These are phyloP conservation scores for Coemansia sp. DNA, from an alignment of 192 early-diverging fungal species.

Conservation along the genomic window DNA sequence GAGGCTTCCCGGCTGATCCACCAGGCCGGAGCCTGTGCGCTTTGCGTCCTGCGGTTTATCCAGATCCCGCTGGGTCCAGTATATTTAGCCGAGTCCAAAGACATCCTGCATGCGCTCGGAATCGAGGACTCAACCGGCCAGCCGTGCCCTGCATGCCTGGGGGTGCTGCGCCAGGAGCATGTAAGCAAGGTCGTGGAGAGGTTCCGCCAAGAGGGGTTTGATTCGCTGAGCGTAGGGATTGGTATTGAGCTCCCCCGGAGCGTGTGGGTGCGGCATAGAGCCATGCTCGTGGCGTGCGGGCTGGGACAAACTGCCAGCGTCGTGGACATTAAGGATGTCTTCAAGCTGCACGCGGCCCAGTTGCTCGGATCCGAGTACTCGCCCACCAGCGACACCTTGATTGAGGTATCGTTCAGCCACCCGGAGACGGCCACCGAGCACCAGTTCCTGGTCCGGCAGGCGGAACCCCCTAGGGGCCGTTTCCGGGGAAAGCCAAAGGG, in stretches of 20 bases:
- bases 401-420: conserved; percentile 28
- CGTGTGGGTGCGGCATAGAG: conserved; percentile 27
- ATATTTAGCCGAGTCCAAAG: conserved; percentile 5
- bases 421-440: conserved; percentile 14
- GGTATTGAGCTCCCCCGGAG: conserved; percentile 36
- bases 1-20: not conserved
- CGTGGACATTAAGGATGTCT: conserved; percentile 30
- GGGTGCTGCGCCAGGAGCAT: conserved; percentile 2
- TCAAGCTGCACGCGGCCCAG: not conserved
- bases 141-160: conserved; percentile 30
- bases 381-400: conserved; percentile 26
- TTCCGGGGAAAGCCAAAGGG: conserved; percentile 5
- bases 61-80: conserved; percentile 10
- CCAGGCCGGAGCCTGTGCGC: not conserved
- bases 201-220: conserved; percentile 15
- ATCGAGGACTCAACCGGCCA: not conserved
- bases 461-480: not conserved
- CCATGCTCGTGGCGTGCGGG: conserved; percentile 13
- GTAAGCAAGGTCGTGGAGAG: not conserved
- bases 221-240: conserved; percentile 5
- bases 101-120: not conserved
- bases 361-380: too few relatives aligned
- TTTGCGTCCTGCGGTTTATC: conserved; percentile 24
- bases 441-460: conserved; percentile 17
- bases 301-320: not conserved